Base-by-base conservation (phyloP, 208 protist species). In the Trypanosoma caninum region DNA sequence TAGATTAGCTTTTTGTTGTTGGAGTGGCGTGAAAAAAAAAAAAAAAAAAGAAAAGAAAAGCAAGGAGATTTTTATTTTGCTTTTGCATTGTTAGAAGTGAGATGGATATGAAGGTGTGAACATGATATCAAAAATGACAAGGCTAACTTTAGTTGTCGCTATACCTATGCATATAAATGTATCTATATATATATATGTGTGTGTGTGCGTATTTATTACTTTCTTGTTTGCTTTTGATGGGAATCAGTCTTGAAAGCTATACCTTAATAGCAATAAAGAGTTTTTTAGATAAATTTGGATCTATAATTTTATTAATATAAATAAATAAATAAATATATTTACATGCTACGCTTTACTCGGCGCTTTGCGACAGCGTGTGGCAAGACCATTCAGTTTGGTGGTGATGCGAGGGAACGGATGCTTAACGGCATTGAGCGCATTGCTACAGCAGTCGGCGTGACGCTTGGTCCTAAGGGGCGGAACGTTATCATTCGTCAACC, bases 401-500 rank as follows among this genome's bases (percentile, higher is more conserved):
- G 86, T 33, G 96, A 98, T 22, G 96, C 94, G 7, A 85, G 98
- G 47, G 76, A 91, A 35, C 58, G 80, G 28, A 98, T 99, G 93
- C 81, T 99, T 18, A 60, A 77, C 13, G 98, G 98, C 53, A 98
- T 99, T 55, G 95, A 99, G 70, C 87, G 97, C 30, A 95, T 99
- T 22, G 96, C 97, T 18, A 95, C 95, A 14, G 97, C 97, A 13
- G 98, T 99, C 4, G 82, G 97, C 48, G 95, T 98, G 13, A 99
- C 98, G 27, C 87, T 99, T 2, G 98, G 98, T 16, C 98, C 98
- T 51, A 99, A 98, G 81, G 98, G 98, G 30, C 82, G 98, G 48
- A 99, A 99, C 66, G 98, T 99, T 6, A 93, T 99, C 23, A 95
- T 99, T 48, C 97, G 99, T 30, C 97, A 99, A 72, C 55, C 80